Evolutionary conservation across 169 alveolate genomes (phyloP).

Genomic region (Plasmodium ovale): DNA sequence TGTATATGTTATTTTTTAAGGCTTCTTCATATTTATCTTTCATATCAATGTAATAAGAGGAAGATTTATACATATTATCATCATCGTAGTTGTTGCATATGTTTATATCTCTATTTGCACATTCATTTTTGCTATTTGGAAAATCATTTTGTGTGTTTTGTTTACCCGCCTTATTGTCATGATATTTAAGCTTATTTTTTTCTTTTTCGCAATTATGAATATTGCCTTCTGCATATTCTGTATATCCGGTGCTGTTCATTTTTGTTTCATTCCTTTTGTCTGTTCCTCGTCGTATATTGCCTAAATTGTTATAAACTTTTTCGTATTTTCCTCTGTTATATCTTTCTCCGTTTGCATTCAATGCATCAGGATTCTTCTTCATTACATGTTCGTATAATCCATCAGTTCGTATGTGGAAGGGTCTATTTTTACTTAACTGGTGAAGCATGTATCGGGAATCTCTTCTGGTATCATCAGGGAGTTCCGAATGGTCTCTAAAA

Average conservation of each 20-base stretch:
- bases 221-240: not conserved
- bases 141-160: not conserved
- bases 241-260: no score
- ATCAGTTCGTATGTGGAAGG: slow-evolving; percentile 1
- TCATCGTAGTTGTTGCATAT: not conserved
- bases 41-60: not conserved
- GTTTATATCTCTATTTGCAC: not conserved
- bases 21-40: slow-evolving; percentile 20
- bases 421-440: slow-evolving; percentile 1
- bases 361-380: not conserved
- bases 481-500: slow-evolving; percentile 17
- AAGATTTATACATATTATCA: slow-evolving; percentile 1
- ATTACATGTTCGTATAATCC: not conserved
- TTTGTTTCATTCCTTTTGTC: no score
- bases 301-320: not conserved
- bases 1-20: not conserved
- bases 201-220: not conserved
- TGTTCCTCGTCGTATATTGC: not conserved
- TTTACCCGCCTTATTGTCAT: no score
- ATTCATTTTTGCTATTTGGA: not conserved
- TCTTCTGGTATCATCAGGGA: slow-evolving; percentile 14
- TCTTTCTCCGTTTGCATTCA: not conserved
- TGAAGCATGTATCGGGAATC: slow-evolving; percentile 13
- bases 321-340: not conserved
- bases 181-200: no score